Conservation (phyloP, 1,284 basidiomycete genomes). For the Acaromyces ingoldii region DNA sequence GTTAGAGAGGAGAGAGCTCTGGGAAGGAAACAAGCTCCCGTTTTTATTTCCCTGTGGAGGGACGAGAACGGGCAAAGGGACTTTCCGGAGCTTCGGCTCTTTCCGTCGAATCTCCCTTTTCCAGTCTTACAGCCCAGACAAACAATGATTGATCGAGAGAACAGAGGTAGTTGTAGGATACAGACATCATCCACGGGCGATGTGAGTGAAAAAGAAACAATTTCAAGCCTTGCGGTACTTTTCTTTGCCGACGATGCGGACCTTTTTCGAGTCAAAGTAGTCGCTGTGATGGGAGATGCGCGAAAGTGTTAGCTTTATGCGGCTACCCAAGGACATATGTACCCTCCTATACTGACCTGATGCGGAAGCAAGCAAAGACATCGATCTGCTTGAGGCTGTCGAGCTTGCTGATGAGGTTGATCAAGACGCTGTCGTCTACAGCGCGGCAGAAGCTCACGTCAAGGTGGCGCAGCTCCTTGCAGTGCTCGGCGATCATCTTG, state of each 20-base stretch:
- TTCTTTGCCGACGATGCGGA: constrained; percentile 42
- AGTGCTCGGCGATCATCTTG: constrained; percentile 30
- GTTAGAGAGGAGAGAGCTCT: no score
- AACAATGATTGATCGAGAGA: no score
- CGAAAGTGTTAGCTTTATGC: neutral
- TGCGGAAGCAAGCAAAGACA: constrained; percentile 10
- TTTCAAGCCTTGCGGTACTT: constrained; percentile 11
- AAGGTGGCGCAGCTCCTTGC: constrained; percentile 58
- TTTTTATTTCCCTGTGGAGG: no score
- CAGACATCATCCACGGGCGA: no score
- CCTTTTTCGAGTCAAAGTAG: constrained; percentile 24
- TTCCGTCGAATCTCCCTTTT: no score
- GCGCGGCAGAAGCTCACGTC: constrained; percentile 84
- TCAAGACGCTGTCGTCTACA: constrained; percentile 76
- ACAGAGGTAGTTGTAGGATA: no score
- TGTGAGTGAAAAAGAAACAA: no score
- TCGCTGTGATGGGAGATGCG: constrained; percentile 10
- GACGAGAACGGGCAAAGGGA: no score
- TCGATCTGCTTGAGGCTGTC: constrained; percentile 4
- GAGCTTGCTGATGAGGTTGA: constrained; percentile 1
- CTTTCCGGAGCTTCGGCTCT: no score
- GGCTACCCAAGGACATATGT: neutral
- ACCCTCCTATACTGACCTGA: neutral
- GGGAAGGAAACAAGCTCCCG: no score
- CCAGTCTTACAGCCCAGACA: no score